phyloP scores from a whole-genome alignment of 1,139 yeast genomes.

The Blastobotrys niveus region DNA sequence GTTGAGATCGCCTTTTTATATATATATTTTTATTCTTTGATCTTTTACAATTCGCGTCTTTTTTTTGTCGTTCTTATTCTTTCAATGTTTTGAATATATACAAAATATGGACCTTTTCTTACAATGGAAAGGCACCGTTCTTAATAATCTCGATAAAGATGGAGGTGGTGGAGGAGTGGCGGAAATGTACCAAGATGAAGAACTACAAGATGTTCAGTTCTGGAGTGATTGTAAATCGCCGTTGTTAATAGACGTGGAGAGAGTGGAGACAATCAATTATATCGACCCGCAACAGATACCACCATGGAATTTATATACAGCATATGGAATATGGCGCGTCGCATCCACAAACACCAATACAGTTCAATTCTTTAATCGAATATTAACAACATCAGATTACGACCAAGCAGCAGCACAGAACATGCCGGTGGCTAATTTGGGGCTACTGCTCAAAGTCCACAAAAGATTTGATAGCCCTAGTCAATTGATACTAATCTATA shows the following conservation, averaged over 20 bases:
- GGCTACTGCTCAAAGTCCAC: constrained; percentile 12
- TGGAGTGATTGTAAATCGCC: no score
- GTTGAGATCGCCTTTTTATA: no score
- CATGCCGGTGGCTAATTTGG: constrained; percentile 16
- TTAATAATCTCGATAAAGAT: constrained; percentile 3
- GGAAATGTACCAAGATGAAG: no score
- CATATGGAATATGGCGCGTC: constrained; percentile 25
- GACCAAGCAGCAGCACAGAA: constrained; percentile 7
- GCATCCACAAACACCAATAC: constrained; percentile 19
- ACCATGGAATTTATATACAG: constrained; percentile 21
- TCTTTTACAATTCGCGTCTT: no score
- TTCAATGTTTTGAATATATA: no score
- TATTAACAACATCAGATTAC: constrained; percentile 18
- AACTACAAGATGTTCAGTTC: constrained; percentile 15
- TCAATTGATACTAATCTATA: constrained; percentile 8
- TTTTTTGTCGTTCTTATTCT: no score
- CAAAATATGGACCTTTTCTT: constrained; percentile 4
- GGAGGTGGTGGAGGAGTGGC: constrained; percentile 11
- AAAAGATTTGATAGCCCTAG: neutral
- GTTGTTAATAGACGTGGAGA: no score
- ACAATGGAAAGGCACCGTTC: constrained; percentile 10
- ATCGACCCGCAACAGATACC: constrained; percentile 22
- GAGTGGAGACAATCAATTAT: constrained; percentile 13
- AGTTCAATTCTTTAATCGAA: constrained; percentile 22
- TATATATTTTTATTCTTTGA: no score